phyloP scores from a whole-genome alignment of 2,329 filamentous ascomycete species.

The Cercospora berteroae region DNA sequence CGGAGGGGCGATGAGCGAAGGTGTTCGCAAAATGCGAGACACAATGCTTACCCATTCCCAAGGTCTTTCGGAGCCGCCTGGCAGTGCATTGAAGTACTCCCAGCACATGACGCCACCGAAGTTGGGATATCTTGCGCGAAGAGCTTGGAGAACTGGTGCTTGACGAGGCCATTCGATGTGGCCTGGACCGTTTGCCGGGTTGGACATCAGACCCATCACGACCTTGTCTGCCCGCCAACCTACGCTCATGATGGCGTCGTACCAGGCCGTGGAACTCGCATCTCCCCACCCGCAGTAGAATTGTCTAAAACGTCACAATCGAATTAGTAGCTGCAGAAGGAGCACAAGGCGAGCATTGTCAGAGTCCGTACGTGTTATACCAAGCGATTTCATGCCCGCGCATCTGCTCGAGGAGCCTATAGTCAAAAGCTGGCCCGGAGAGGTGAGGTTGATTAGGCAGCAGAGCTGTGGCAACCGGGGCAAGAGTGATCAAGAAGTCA shows the following conservation, averaged over 20 bases:
- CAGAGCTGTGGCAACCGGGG: conserved; percentile 76
- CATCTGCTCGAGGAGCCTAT: conserved; percentile 68
- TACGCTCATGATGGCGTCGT: conserved; percentile 54
- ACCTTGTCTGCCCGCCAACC: conserved; percentile 74
- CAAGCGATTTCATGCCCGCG: conserved; percentile 68
- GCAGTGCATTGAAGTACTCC: conserved; percentile 87
- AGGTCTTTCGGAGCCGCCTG: conserved; percentile 60
- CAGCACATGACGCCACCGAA: conserved; percentile 93
- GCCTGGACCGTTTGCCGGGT: conserved; percentile 64
- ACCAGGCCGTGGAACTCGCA: conserved; percentile 52
- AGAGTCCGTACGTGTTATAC: conserved; percentile 61
- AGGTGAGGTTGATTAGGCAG: conserved; percentile 59
- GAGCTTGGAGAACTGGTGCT: conserved; percentile 54
- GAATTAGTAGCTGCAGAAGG: not conserved
- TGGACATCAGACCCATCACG: conserved; percentile 78
- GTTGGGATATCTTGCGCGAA: conserved; percentile 60
- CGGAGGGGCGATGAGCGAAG: conserved; percentile 28
- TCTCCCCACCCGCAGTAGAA: conserved; percentile 92
- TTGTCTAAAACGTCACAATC: conserved; percentile 52
- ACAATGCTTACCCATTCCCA: conserved; percentile 78
- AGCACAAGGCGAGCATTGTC: not conserved
- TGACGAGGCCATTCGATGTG: conserved; percentile 59
- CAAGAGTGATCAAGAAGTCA: conserved; percentile 73
- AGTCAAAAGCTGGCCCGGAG: conserved; percentile 69
- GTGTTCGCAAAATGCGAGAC: conserved; percentile 46